Evolutionary conservation across 176 grass and related monocot genomes (phyloP).

Genomic region (Oryza nivara): DNA sequence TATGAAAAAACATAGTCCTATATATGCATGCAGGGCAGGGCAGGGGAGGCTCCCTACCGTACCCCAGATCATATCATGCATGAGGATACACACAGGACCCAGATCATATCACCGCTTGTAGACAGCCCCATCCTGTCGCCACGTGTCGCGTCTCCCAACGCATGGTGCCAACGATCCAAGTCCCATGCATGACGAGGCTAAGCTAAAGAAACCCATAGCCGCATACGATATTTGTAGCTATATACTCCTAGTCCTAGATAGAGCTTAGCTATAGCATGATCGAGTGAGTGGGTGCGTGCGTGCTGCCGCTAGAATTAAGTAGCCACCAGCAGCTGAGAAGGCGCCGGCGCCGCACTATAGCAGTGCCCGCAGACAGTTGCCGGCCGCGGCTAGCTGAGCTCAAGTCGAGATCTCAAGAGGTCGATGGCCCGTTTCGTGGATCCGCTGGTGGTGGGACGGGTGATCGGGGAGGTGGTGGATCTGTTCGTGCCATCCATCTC

Average conservation of each 20-base stretch:
- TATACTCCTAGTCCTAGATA: no score
- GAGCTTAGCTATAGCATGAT: no score
- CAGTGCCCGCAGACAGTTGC: no score
- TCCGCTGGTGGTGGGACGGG: conserved; percentile 79
- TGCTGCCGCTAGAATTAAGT: no score
- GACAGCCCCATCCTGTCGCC: not conserved
- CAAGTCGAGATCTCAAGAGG: no score
- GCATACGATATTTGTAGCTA: no score
- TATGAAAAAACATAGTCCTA: no score
- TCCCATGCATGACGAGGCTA: not conserved
- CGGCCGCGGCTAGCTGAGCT: no score
- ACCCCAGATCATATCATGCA: conserved; percentile 41
- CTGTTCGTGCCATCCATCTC: conserved; percentile 69
- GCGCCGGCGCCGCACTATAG: no score
- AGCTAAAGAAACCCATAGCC: not conserved
- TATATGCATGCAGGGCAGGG: no score
- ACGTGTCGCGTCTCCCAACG: conserved; percentile 20
- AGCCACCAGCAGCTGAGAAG: no score
- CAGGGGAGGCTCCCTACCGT: not conserved
- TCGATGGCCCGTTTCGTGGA: conserved; percentile 65
- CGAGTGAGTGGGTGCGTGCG: no score
- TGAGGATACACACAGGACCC: conserved; percentile 18
- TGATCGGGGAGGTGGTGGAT: conserved; percentile 91
- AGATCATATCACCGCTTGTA: not conserved
- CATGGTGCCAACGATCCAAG: not conserved